Evolutionary conservation across 805 yeast species (phyloP).

Genomic region (Schwanniomyces pseudopolymorphus): DNA sequence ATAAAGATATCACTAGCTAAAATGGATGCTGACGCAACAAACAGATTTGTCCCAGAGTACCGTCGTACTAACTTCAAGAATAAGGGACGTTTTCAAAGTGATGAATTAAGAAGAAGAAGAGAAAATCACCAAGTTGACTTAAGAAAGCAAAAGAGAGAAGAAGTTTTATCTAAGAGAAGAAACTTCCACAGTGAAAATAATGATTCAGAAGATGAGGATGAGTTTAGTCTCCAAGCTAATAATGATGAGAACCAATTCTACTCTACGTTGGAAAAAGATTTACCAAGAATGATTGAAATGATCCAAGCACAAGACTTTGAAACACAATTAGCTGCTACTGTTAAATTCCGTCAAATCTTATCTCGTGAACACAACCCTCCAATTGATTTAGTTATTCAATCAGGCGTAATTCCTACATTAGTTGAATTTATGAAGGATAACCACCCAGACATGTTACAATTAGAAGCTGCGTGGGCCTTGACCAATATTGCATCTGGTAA

Average conservation of each 20-base stretch:
- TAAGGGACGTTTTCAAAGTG: conserved; percentile 89
- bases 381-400: conserved; percentile 85
- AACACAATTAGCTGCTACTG: conserved; percentile 82
- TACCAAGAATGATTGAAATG: conserved; percentile 83
- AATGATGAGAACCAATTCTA: conserved; percentile 45
- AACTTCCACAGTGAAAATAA: conserved; percentile 52
- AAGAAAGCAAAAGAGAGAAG: conserved; percentile 95
- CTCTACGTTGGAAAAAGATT: conserved; percentile 51
- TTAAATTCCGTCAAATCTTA: conserved; percentile 88
- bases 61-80: conserved; percentile 96
- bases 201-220: conserved; percentile 46
- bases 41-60: conserved; percentile 92
- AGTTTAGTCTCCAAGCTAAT: conserved; percentile 42
- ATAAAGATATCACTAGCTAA: conserved; percentile 4
- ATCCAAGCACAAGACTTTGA: conserved; percentile 75
- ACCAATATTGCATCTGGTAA: conserved; percentile 96
- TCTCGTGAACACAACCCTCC: conserved; percentile 97
- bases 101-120: conserved; percentile 96
- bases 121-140: conserved; percentile 96
- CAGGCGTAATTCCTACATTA: conserved; percentile 90
- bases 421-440: conserved; percentile 75
- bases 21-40: conserved; percentile 77
- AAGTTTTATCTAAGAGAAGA: conserved; percentile 90
- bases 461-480: conserved; percentile 99
- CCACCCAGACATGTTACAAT: conserved; percentile 84